Evolutionary conservation across 176 grass and related monocot genomes (phyloP), one percentile per base, ranked within the genome.

Genomic region (Carex pumila): DNA sequence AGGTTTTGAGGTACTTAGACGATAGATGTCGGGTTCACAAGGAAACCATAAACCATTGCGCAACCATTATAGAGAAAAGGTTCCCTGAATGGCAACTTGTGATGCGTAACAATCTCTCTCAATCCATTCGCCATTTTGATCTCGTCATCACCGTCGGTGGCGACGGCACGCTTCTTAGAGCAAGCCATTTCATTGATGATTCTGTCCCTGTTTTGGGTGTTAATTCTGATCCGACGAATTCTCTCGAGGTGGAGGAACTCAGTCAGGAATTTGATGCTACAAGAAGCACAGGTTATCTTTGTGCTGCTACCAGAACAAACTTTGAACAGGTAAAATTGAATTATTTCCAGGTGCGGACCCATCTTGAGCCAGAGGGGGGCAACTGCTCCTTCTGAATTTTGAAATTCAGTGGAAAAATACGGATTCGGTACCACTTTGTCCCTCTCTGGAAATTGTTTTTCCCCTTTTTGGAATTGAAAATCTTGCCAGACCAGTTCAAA

Each of bases 201-300:
- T 92, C 92, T 45, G 92, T 91, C 82, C 92, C 95, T 13, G 84
- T 95, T 61, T 81, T 98, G 81, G 95, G 95, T 71, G 92, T 98
- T 67, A 98, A 98, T 85, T 98, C 92, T 14, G 95, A 98, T 59
- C 95, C 95, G 63, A 98, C 95, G 61, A 84, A 85, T 88, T 11
- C 61, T 7, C 62, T 88, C 65, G 95, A 98, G 92, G 94, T 97
- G 64, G 90, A 97, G 19, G 85, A 97, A 85, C 81, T 94, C 76
- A 89, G 75, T 61, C 83, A 98, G 45, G 82, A 93, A 79, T 98
- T 98, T 83, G 95, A 98, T 91, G 95, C 95, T 25, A 90, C 86
- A 78, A 93, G 92, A 85, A 98, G 95, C 83, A 98, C 92, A 30
- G 95, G 95, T 19, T 94, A 93, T 87, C 92, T 98, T 37, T 98